Conservation (phyloP, 306 rosid genomes). For the Vicia faba region DNA sequence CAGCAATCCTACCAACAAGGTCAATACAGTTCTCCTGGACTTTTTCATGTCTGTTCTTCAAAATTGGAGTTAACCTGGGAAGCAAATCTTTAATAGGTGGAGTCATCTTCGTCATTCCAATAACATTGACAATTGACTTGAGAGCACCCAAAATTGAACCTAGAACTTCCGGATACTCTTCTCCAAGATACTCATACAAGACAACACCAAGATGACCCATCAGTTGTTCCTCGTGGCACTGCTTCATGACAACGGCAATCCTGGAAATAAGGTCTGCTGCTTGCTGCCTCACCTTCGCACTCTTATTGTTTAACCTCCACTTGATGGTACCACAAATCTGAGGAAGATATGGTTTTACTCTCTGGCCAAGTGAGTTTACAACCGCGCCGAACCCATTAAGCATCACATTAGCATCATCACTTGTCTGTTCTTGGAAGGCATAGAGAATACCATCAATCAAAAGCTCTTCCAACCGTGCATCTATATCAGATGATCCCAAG, state of each 20-base stretch:
- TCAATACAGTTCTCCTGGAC: constrained; percentile 98
- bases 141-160: constrained; percentile 96
- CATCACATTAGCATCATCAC: constrained; percentile 98
- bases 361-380: constrained; percentile 92
- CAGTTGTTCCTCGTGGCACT: constrained; percentile 93
- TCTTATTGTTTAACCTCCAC: constrained; percentile 96
- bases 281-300: constrained; percentile 95
- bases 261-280: constrained; percentile 96
- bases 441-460: constrained; percentile 93
- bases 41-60: constrained; percentile 95
- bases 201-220: constrained; percentile 99
- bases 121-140: constrained; percentile 94
- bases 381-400: constrained; percentile 96
- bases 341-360: constrained; percentile 91
- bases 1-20: constrained; percentile 95
- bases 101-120: constrained; percentile 99
- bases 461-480: constrained; percentile 91
- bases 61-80: constrained; percentile 90
- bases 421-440: constrained; percentile 99
- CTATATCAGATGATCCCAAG: constrained; percentile 88
- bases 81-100: constrained; percentile 97
- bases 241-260: constrained; percentile 96
- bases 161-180: constrained; percentile 93
- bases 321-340: constrained; percentile 98
- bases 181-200: constrained; percentile 91